These are phyloP conservation scores for Gloeopeniophorella convolvens DNA, from an alignment of 768 basidiomycete genomes.

Conservation along the genomic window DNA sequence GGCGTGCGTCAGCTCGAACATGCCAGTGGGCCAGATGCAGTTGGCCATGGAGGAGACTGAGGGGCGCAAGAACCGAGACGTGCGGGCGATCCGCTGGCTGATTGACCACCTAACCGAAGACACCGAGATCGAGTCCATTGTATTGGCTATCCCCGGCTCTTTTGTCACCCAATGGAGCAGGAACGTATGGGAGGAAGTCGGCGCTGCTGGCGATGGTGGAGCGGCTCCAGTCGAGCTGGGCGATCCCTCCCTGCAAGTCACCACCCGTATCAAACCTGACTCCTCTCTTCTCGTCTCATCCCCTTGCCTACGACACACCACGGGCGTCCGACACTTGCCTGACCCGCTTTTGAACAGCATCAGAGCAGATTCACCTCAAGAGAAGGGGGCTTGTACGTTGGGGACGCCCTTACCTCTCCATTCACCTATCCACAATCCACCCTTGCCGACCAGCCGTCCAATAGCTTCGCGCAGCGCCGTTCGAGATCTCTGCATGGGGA, in stretches of 20 bases:
- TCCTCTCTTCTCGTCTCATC: too few relatives aligned
- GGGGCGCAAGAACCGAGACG: neutral
- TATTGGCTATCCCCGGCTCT: slow-evolving; percentile 4
- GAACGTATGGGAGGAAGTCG: slow-evolving; percentile 1
- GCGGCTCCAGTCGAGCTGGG: neutral
- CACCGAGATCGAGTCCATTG: neutral
- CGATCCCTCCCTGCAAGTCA: too few relatives aligned
- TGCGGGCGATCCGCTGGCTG: slow-evolving; percentile 1
- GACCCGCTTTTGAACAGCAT: too few relatives aligned
- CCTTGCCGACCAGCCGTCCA: neutral
- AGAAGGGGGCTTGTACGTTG: too few relatives aligned
- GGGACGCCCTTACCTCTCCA: too few relatives aligned
- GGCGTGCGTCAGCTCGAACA: neutral
- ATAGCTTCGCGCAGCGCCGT: too few relatives aligned
- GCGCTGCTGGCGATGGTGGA: neutral
- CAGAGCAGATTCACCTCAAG: too few relatives aligned
- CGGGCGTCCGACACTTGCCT: too few relatives aligned
- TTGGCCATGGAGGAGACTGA: slow-evolving; percentile 3
- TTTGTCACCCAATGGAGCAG: slow-evolving; percentile 2
- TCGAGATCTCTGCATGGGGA: neutral
- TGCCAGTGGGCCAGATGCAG: neutral
- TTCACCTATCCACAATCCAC: too few relatives aligned
- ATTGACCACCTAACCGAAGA: neutral
- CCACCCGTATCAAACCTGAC: too few relatives aligned
- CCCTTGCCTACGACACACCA: too few relatives aligned